Evolutionary conservation across 345 rosid species (phyloP), one percentile per base, ranked within the genome.

Genomic region (Eucalyptus sp.): DNA sequence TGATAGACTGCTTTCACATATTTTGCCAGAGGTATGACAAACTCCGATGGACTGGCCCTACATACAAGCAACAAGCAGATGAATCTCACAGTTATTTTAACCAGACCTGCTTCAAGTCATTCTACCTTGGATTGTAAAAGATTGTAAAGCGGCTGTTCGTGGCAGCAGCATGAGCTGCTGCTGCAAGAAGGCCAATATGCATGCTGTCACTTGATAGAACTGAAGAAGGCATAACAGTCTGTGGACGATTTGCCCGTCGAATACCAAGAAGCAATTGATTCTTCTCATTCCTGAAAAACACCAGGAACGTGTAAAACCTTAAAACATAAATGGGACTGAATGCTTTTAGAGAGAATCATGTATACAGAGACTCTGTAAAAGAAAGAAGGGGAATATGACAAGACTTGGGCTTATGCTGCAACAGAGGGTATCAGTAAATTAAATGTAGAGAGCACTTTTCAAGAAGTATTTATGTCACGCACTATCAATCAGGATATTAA

Each of bases 1-100:
- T 92, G 93, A 88, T 91, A 92, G 84, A 92, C 94, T 33, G 95
- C 94, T 89, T 93, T 94, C 46, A 92, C 89, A 88, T 92, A 94
- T 89, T 94, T 93, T 48, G 94, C 94, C 87, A 94, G 87, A 37
- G 95, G 93, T 64, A 94, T 93, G 86, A 94, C 94, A 91, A 94
- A 94, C 86, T 93, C 95, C 41, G 94, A 91, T 81, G 96, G 95
- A 91, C 96, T 94, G 31, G 95, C 95, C 94, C 96, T 94, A 94
- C 87, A 91, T 87, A 48, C 88, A 89, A 88, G 90, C 48, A 89
- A 87, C 33, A 37, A 66, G 87, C 71, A 11, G 87, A 79, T 33
- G 49, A 54, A 49, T 56, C 14, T 17, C n/a, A n/a, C 44, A 17
- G 64, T n/a, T 11, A 41, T 11, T 24, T 71, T 33, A 31, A 87